phyloP scores from a whole-genome alignment of 1,284 basidiomycete species.

The Malassezia vespertilionis region DNA sequence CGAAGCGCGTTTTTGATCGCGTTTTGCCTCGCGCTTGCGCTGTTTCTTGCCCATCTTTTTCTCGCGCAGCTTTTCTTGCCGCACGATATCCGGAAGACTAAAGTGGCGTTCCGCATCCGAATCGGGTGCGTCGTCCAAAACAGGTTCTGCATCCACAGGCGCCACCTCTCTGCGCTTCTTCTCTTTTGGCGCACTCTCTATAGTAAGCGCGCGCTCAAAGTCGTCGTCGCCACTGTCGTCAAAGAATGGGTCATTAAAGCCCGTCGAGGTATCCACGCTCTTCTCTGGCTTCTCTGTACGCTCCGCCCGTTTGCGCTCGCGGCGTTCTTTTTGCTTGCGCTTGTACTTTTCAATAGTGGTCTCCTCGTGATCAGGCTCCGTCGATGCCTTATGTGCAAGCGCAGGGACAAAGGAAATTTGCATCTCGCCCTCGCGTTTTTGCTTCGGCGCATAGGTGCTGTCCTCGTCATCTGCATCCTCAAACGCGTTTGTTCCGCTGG shows the following conservation, averaged over 20 bases:
- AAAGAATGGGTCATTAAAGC: constrained; percentile 56
- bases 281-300: constrained; percentile 5
- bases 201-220: constrained; percentile 37
- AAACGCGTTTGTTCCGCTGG: constrained; percentile 22
- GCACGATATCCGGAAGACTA: constrained; percentile 77
- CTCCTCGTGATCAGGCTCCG: constrained; percentile 25
- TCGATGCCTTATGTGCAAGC: constrained; percentile 21
- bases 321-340: constrained; percentile 43
- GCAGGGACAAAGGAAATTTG: constrained; percentile 46
- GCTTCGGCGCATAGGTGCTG: constrained; percentile 12
- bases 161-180: constrained; percentile 52
- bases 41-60: constrained; percentile 29
- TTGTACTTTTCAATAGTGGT: constrained; percentile 45
- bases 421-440: constrained; percentile 32
- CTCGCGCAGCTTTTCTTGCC: constrained; percentile 55
- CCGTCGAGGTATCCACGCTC: constrained; percentile 10
- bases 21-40: constrained; percentile 20
- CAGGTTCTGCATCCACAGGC: constrained; percentile 7
- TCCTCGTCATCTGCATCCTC: constrained; percentile 32
- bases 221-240: constrained; percentile 29
- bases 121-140: constrained; percentile 22
- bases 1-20: constrained; percentile 48
- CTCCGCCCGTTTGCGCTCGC: constrained; percentile 23
- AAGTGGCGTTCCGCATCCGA: constrained; percentile 58
- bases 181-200: constrained; percentile 50